These are phyloP conservation scores for Curvularia eragrostidis DNA, from an alignment of 2,329 filamentous ascomycete genomes.

Conservation along the genomic window DNA sequence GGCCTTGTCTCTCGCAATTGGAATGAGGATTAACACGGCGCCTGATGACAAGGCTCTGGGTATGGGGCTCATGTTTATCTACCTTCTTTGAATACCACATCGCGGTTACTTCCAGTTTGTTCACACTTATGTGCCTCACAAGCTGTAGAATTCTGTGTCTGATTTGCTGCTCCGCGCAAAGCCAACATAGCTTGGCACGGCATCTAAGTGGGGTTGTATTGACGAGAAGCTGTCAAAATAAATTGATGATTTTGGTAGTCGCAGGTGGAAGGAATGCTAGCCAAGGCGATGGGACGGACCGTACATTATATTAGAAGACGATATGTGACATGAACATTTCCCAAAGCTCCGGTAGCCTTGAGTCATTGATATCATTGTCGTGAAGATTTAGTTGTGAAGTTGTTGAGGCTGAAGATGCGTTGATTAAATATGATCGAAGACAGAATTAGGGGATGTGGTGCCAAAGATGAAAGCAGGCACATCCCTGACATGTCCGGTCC, in stretches of 20 bases:
- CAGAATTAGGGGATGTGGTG: background rate
- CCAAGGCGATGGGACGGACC: background rate
- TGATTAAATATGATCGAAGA: background rate
- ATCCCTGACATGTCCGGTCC: background rate
- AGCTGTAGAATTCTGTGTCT: background rate
- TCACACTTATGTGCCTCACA: background rate
- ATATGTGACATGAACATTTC: background rate
- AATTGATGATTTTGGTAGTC: too few relatives aligned
- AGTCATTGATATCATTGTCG: background rate
- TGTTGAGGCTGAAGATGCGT: background rate
- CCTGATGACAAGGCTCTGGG: background rate
- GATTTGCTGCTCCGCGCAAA: background rate
- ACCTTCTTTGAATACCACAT: background rate
- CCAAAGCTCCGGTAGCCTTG: too few relatives aligned
- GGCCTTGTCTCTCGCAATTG: background rate
- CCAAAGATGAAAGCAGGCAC: background rate
- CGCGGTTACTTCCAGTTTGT: too few relatives aligned
- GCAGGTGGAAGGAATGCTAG: background rate
- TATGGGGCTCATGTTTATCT: background rate
- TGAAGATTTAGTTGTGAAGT: background rate
- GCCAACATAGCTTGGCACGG: background rate
- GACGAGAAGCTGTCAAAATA: background rate
- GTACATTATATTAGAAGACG: too few relatives aligned
- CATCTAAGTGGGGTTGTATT: too few relatives aligned
- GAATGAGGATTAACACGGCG: background rate